phyloP scores from a whole-genome alignment of 1,139 yeast genomes.

The Debaryomycetaceae sp. region DNA sequence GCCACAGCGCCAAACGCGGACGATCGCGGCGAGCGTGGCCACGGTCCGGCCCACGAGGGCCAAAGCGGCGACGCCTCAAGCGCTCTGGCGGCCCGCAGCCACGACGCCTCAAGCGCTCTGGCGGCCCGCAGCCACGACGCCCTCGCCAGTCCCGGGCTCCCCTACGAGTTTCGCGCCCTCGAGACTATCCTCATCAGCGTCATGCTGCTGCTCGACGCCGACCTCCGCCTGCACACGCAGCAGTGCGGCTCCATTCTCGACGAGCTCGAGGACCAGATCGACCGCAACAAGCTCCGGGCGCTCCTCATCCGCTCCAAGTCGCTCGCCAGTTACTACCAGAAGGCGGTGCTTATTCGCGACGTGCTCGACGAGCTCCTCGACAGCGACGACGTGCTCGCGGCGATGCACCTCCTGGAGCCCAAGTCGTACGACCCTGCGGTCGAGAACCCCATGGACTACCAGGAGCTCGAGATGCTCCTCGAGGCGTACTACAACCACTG shows the following conservation, averaged over 20 bases:
- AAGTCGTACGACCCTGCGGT: conserved; percentile 21
- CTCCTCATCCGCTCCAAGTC: conserved; percentile 78
- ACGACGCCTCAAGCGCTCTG: no score
- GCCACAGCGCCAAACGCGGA: no score
- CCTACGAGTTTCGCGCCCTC: conserved; percentile 83
- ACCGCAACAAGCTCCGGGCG: conserved; percentile 75
- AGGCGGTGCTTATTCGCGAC: conserved; percentile 76
- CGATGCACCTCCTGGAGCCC: conserved; percentile 65
- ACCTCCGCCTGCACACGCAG: conserved; percentile 68
- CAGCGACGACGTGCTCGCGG: conserved; percentile 85
- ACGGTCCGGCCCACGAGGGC: conserved; percentile 17
- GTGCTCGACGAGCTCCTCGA: conserved; percentile 84
- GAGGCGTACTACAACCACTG: conserved; percentile 94
- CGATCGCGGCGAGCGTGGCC: no score
- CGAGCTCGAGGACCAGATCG: conserved; percentile 83
- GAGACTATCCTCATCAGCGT: conserved; percentile 86
- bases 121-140: no score
- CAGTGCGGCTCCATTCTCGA: conserved; percentile 74
- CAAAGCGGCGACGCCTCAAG: no score
- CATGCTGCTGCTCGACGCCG: conserved; percentile 78
- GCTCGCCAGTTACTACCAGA: conserved; percentile 76
- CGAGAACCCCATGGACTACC: conserved; percentile 42
- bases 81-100: no score
- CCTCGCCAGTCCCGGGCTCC: no score
- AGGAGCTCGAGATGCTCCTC: conserved; percentile 82